phyloP scores from a whole-genome alignment of 805 yeast genomes.

The Monosporozyma yasuniensis region DNA sequence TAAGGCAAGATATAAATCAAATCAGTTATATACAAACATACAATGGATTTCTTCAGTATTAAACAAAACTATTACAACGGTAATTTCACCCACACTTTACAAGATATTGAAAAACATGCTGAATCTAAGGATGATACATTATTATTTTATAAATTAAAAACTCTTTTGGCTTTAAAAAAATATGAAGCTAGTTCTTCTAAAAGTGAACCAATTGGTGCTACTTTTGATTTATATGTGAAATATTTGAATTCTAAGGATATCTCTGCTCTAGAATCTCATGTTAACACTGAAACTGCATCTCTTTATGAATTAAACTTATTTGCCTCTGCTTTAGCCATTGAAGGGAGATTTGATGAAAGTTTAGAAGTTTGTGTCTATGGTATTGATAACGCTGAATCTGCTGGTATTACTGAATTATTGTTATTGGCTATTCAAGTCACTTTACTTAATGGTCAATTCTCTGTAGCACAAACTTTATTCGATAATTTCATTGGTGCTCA shows the following conservation, averaged over 20 bases:
- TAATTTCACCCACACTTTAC: constrained; percentile 39
- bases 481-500: constrained; percentile 37
- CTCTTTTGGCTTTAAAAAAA: constrained; percentile 26
- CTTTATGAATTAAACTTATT: constrained; percentile 19
- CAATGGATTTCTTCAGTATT: constrained; percentile 43
- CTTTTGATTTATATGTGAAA: constrained; percentile 22
- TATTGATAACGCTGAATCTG: constrained; percentile 36
- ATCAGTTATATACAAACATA: neutral
- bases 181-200: constrained; percentile 11
- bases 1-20: neutral
- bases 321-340: constrained; percentile 23
- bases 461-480: constrained; percentile 38
- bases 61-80: constrained; percentile 56
- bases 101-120: constrained; percentile 32
- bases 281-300: constrained; percentile 8
- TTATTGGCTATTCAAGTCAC: constrained; percentile 37
- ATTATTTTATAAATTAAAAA: constrained; percentile 29
- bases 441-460: constrained; percentile 34
- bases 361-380: constrained; percentile 33
- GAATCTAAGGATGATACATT: constrained; percentile 26
- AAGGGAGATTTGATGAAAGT: constrained; percentile 27
- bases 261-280: constrained; percentile 4
- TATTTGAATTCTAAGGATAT: constrained; percentile 18
- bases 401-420: constrained; percentile 33
- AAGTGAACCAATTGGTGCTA: constrained; percentile 21